Evolutionary conservation across 768 basidiomycete species (phyloP).

Genomic region (Amanita brunnescens): DNA sequence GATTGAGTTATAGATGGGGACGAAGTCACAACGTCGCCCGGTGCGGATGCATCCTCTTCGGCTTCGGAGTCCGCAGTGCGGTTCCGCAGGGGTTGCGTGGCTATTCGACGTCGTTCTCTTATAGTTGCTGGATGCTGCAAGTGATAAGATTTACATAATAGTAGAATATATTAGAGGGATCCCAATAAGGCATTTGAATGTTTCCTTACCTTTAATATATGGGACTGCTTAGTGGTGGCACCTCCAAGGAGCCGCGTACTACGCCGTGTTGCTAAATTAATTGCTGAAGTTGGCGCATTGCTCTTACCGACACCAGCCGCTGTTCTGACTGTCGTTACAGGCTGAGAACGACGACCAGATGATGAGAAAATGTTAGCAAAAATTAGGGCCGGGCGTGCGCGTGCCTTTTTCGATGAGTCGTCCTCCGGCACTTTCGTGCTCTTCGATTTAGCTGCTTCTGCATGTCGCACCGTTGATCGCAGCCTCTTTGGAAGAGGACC

Average conservation of each 20-base stretch:
- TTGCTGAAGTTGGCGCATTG: constrained; percentile 33
- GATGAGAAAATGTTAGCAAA: constrained; percentile 87
- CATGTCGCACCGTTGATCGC: constrained; percentile 52
- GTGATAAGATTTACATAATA: constrained; percentile 2
- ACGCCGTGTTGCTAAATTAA: constrained; percentile 49
- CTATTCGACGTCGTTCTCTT: constrained; percentile 53
- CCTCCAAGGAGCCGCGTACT: constrained; percentile 67
- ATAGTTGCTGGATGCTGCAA: constrained; percentile 24
- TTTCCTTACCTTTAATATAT: constrained; percentile 44
- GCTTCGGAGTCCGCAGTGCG: constrained; percentile 62
- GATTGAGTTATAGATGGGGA: constrained; percentile 52
- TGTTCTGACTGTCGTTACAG: constrained; percentile 55
- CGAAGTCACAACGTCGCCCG: constrained; percentile 47
- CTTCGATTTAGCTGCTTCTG: constrained; percentile 45
- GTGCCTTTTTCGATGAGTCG: constrained; percentile 83
- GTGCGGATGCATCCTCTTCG: constrained; percentile 50
- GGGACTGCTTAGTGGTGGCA: constrained; percentile 37
- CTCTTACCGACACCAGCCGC: constrained; percentile 41
- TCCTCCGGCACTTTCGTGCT: constrained; percentile 53
- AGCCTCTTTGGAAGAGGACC: constrained; percentile 72
- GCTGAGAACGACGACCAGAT: constrained; percentile 72
- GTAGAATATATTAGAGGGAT: not conserved
- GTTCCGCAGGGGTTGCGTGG: constrained; percentile 40
- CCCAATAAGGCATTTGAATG: not conserved
- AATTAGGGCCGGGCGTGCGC: constrained; percentile 81